Percentiles rank a stretch among this genome's conserved stretches.
Evolutionary conservation across 768 basidiomycete genomes (phyloP).

Genomic region (Lactarius deliciosus): DNA sequence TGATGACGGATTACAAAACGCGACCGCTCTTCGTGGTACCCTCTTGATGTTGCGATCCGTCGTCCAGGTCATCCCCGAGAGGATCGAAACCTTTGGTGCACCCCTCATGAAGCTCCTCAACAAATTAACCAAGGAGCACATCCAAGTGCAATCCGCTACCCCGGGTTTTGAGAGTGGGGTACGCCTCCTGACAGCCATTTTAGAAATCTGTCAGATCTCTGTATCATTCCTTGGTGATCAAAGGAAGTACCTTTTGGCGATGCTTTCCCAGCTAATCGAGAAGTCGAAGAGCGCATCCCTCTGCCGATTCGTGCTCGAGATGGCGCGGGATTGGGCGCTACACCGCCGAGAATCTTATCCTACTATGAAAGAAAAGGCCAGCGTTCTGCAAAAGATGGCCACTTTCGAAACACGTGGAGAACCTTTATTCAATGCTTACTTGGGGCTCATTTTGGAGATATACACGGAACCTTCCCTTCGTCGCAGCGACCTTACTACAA

Average conservation of each 20-base stretch:
- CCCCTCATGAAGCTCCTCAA: slow-evolving; percentile 80
- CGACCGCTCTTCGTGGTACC: slow-evolving; percentile 70
- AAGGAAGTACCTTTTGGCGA: slow-evolving; percentile 74
- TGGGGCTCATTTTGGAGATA: slow-evolving; percentile 90
- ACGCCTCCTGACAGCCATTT: slow-evolving; percentile 68
- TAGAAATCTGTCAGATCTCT: slow-evolving; percentile 82
- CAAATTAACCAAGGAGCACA: slow-evolving; percentile 86
- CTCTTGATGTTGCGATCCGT: slow-evolving; percentile 87
- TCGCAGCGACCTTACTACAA: slow-evolving; percentile 89
- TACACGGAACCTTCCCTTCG: slow-evolving; percentile 85
- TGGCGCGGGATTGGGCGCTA: slow-evolving; percentile 88
- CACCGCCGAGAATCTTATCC: slow-evolving; percentile 83
- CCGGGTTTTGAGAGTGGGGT: slow-evolving; percentile 57
- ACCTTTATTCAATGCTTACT: slow-evolving; percentile 75
- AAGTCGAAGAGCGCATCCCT: slow-evolving; percentile 81
- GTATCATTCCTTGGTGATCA: slow-evolving; percentile 86
- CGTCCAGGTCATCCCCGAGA: slow-evolving; percentile 74
- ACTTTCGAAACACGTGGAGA: slow-evolving; percentile 79
- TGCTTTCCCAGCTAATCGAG: slow-evolving; percentile 79
- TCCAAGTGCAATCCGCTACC: slow-evolving; percentile 36
- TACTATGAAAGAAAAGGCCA: slow-evolving; percentile 94
- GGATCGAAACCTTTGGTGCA: slow-evolving; percentile 75
- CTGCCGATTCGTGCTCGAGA: slow-evolving; percentile 81
- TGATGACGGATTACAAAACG: slow-evolving; percentile 74
- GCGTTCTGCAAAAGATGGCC: slow-evolving; percentile 83